Evolutionary conservation across 352 stramenopile genomes (phyloP), one percentile per base, ranked within the genome.

Genomic region (Discostella stelligera): DNA sequence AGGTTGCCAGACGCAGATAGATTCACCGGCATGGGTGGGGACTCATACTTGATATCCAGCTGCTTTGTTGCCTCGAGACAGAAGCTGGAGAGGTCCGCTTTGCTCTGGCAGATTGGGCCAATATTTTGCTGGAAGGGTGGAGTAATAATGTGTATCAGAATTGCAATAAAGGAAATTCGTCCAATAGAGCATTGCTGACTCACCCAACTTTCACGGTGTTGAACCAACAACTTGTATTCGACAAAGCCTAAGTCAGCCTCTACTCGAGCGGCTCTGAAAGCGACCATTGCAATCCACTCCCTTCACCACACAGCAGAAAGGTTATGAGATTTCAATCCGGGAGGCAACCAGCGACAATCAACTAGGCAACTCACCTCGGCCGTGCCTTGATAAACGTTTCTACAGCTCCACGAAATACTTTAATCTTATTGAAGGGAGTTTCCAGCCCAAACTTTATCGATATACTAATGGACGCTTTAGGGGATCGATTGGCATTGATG

Each of bases 61-160:
- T 89, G 82, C 65, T 91, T 89, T 0, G 74, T 69, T 4, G 89
- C 75, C 69, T 91, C 85, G 0, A 91, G 53, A 64, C 77, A 80
- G 75, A 85, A 89, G 21, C 65, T 87, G 8, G 68, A 52, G n/a
- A 90, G 55, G 18, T 88, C 80, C 6, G 79, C 79, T 62, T 85
- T 77, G 55, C 83, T 90, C 14, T 82, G 64, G 18, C 88, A 60
- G n/a, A 93, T 83, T 1, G 56, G 49, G 18, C 74, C 79, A 44
- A 85, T 66, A 30, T 90, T 84, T 83, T 91, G 85, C 84, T 71
- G 37, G 20, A 44, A 14, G 20, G 13, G 30, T 49, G 54, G 46
- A 25, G 27, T 52, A 52, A 0, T 25, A 23, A 59, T 25, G 14
- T 18, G n/a, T 67, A 20, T 54, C 1, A 23, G 25, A 39, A 39